Evolutionary conservation across 2,329 filamentous ascomycete genomes (phyloP).

Genomic region (Talaromyces piceae): DNA sequence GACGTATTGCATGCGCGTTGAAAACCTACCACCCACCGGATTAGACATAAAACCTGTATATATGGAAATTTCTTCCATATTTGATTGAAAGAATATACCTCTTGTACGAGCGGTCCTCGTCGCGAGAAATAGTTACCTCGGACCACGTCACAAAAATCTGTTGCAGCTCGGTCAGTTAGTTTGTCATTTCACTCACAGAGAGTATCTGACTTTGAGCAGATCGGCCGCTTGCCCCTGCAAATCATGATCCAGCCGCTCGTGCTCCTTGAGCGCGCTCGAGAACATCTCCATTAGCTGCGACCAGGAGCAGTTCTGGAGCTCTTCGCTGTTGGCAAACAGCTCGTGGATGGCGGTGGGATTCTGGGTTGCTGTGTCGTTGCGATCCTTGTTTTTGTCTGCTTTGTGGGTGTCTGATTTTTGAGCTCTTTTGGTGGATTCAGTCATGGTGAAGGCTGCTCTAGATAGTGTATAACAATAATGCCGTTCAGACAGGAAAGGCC

Average conservation of each 20-base stretch:
- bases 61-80: background rate
- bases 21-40: slow-evolving; percentile 48
- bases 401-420: background rate
- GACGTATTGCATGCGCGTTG: slow-evolving; percentile 71
- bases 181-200: background rate
- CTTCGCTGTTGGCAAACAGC: slow-evolving; percentile 5
- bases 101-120: slow-evolving; percentile 69
- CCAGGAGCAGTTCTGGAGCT: slow-evolving; percentile 44
- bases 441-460: background rate
- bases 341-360: background rate
- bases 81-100: slow-evolving; percentile 43
- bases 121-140: slow-evolving; percentile 60
- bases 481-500: too few relatives aligned
- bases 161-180: slow-evolving; percentile 3
- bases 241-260: slow-evolving; percentile 56
- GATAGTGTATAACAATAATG: too few relatives aligned
- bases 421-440: background rate
- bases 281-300: slow-evolving; percentile 65
- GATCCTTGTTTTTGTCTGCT: too few relatives aligned
- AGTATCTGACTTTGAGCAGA: slow-evolving; percentile 53
- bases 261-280: slow-evolving; percentile 55
- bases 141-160: slow-evolving; percentile 80
- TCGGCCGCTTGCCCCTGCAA: slow-evolving; percentile 60
- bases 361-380: background rate
- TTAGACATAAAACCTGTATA: background rate